phyloP scores from a whole-genome alignment of 2,329 filamentous ascomycete genomes.

The Moelleriella libera region DNA sequence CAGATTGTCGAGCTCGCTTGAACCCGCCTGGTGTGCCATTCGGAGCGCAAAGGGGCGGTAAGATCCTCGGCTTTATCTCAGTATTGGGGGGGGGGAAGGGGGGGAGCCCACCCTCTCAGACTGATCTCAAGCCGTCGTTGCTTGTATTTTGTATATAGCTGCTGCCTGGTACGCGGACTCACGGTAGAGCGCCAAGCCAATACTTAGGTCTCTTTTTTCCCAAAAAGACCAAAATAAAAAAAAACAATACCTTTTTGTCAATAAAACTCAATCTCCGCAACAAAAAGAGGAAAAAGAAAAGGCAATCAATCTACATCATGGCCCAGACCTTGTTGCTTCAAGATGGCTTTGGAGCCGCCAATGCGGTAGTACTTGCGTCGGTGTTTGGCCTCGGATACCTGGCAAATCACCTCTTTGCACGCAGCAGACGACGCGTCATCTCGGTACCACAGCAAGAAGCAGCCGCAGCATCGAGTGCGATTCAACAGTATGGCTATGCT shows the following conservation, averaged over 20 bases:
- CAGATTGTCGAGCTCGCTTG: no score
- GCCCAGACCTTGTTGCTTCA: background rate
- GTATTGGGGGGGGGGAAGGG: background rate
- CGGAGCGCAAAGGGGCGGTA: background rate
- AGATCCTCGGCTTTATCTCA: background rate
- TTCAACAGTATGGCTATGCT: background rate
- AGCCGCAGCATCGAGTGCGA: background rate
- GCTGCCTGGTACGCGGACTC: background rate
- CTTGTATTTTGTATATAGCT: background rate
- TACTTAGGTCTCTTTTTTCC: background rate
- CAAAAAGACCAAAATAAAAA: background rate
- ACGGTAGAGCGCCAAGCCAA: no score
- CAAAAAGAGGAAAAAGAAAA: background rate
- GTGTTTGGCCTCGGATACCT: constrained; percentile 1
- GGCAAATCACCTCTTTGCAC: background rate
- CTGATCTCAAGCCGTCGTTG: background rate
- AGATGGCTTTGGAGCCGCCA: background rate
- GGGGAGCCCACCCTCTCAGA: background rate
- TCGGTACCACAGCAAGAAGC: background rate
- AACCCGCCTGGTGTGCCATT: no score
- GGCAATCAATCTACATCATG: background rate
- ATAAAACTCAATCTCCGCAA: no score
- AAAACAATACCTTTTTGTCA: no score
- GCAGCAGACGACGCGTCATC: background rate
- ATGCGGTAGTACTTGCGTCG: background rate